Percentiles rank a stretch among this genome's conserved stretches.
These are phyloP conservation scores for Mortierella sp. DNA, from an alignment of 371 early-diverging fungal species.

Conservation along the genomic window DNA sequence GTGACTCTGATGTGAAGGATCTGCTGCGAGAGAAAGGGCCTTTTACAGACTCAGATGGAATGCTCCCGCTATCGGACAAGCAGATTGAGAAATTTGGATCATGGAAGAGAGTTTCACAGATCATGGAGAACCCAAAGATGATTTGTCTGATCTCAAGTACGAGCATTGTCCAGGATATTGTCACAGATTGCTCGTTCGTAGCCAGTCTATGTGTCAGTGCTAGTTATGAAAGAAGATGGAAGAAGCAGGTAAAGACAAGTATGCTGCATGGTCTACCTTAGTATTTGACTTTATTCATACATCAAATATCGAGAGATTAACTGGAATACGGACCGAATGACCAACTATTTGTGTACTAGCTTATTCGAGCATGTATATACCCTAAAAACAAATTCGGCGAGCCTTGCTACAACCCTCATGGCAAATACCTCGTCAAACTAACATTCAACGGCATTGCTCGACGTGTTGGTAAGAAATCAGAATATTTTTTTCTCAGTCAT, in stretches of 20 bases:
- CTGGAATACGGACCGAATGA: background rate
- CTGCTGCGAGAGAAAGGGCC: conserved; percentile 49
- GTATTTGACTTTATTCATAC: too few species aligned
- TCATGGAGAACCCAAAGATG: conserved; percentile 76
- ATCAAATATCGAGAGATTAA: too few species aligned
- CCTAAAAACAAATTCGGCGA: conserved; percentile 81
- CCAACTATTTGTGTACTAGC: conserved; percentile 47
- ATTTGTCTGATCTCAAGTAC: conserved; percentile 73
- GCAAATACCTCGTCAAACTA: conserved; percentile 89
- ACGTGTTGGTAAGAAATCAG: conserved; percentile 66
- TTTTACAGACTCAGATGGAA: conserved; percentile 78
- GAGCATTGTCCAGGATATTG: conserved; percentile 80
- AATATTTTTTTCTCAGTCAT: too few species aligned
- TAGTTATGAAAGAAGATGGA: conserved; percentile 82
- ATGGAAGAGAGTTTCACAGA: conserved; percentile 86
- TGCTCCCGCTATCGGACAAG: conserved; percentile 77
- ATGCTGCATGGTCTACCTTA: too few species aligned
- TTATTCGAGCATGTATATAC: conserved; percentile 89
- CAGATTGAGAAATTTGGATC: conserved; percentile 80
- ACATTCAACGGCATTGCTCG: conserved; percentile 89
- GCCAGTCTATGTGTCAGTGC: conserved; percentile 91
- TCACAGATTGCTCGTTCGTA: conserved; percentile 95
- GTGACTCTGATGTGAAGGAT: conserved; percentile 48
- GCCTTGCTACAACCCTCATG: conserved; percentile 87
- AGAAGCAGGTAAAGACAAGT: conserved; percentile 67